Percentiles rank a stretch among this genome's conserved stretches.
phyloP scores from a whole-genome alignment of 345 rosid genomes.

The Alliaria petiolata region DNA sequence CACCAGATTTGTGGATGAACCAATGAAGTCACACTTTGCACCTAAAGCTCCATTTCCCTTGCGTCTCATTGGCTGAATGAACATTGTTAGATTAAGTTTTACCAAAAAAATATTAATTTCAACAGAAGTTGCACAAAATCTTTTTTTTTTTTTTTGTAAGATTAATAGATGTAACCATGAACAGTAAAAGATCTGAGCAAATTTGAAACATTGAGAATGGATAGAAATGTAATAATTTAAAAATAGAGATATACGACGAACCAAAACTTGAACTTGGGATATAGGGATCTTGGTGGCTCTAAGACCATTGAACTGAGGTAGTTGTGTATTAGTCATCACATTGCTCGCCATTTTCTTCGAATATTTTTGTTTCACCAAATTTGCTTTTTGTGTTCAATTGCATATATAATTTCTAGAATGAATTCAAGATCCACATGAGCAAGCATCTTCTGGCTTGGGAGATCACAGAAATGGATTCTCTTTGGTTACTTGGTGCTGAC shows the following conservation, averaged over 20 bases:
- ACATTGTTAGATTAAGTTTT: too few relatives aligned
- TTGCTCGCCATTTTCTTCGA: constrained; percentile 43
- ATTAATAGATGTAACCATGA: background rate
- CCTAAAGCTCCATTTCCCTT: constrained; percentile 72
- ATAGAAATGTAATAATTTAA: too few relatives aligned
- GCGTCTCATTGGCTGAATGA: constrained; percentile 55
- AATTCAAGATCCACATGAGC: background rate
- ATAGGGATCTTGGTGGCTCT: constrained; percentile 41
- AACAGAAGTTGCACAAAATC: too few relatives aligned
- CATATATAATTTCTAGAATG: background rate
- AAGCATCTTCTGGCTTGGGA: constrained; percentile 34
- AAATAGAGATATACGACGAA: constrained; percentile 20
- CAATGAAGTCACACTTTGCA: constrained; percentile 77
- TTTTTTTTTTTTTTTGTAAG: too few relatives aligned
- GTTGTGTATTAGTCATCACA: constrained; percentile 43
- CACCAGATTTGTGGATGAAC: constrained; percentile 91
- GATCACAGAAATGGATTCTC: constrained; percentile 50
- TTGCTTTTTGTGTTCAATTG: background rate
- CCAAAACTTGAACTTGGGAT: constrained; percentile 53
- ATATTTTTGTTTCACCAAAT: background rate
- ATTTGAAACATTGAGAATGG: too few relatives aligned
- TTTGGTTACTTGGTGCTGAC: constrained; percentile 45
- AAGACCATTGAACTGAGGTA: constrained; percentile 65
- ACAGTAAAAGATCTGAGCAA: background rate
- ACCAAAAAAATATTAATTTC: background rate